Conservation (phyloP, 257 asterid genomes). For the Fraxinus excelsior region DNA sequence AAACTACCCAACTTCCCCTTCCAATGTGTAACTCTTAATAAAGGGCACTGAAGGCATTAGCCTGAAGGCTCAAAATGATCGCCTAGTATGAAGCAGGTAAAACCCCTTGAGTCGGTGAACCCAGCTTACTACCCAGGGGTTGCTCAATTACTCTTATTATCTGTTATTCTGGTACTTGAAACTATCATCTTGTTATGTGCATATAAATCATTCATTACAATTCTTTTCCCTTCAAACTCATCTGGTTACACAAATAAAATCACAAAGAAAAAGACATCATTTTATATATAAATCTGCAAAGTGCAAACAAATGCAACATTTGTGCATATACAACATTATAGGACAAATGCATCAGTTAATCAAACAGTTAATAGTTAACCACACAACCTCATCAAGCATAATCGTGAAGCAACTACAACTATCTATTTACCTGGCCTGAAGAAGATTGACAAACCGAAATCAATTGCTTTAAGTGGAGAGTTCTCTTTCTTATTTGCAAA, state of each 20-base stretch:
- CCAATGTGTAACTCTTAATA: background rate
- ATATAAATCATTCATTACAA: background rate
- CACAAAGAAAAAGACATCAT: background rate
- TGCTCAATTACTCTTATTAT: slow-evolving; percentile 1
- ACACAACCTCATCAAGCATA: slow-evolving; percentile 15
- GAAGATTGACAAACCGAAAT: slow-evolving; percentile 93
- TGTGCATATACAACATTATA: background rate
- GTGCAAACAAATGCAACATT: background rate
- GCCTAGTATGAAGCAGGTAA: background rate
- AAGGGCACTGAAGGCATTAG: background rate
- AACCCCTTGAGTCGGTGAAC: background rate
- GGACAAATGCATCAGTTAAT: background rate
- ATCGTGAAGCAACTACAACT: slow-evolving; percentile 1
- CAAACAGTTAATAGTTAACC: background rate
- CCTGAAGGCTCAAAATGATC: background rate
- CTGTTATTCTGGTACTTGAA: background rate
- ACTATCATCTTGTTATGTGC: background rate
- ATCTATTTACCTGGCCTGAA: slow-evolving; percentile 75
- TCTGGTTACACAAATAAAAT: background rate
- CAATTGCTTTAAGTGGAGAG: slow-evolving; percentile 93
- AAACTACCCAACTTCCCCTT: slow-evolving; percentile 14
- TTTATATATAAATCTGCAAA: background rate
- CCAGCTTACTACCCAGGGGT: too few relatives aligned
- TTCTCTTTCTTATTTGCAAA: slow-evolving; percentile 88
- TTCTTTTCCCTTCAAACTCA: background rate